Evolutionary conservation across 768 basidiomycete genomes (phyloP), one percentile per base, ranked within the genome.

Genomic region (Sistotremastrum suecicum): DNA sequence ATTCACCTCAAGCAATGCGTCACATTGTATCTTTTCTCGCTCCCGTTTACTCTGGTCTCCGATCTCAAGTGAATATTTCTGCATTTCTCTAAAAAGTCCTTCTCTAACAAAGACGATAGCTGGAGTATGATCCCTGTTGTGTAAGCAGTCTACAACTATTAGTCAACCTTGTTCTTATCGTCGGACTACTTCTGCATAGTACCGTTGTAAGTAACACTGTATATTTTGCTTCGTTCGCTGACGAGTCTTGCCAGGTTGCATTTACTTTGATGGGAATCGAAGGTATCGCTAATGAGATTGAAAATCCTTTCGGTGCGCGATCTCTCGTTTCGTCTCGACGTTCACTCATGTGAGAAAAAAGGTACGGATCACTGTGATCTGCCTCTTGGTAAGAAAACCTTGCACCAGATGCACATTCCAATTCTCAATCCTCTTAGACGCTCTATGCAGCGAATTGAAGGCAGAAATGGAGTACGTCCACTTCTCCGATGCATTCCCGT

Each of bases 1-100:
- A 83, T 97, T 48, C 91, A 95, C 62, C 66, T 94, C 56, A 92
- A 94, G 60, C 92, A 97, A 78, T 87, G 83, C 52, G 86, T 94
- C n/a, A 82, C 84, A 2, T 63, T 94, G 1, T 95, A 94, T 65
- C 76, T 98, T 5, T 90, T 91, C 58, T 78, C 87, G 12, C 71
- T 98, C 5, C 94, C 94, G 4, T 75, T 92, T 53, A 85, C 84
- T 2, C 72, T 97, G 32, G 77, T 91, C 39, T 73, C 78, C 45
- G 81, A 89, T 40, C 68, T 92, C 53, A 80, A 56, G 53, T 44
- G 36, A 45, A 50, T 38, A 41, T 35, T n/a, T n/a, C n/a, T n/a
- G 35, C 40, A 32, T 33, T 39, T 48, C 4, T n/a, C 48, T 41
- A 28, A 5, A 32, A n/a, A 20, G 34, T 33, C 9, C 2, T 37